These are phyloP conservation scores for Cercospora brassicicola DNA, from an alignment of 2,329 filamentous ascomycete genomes.

Conservation along the genomic window DNA sequence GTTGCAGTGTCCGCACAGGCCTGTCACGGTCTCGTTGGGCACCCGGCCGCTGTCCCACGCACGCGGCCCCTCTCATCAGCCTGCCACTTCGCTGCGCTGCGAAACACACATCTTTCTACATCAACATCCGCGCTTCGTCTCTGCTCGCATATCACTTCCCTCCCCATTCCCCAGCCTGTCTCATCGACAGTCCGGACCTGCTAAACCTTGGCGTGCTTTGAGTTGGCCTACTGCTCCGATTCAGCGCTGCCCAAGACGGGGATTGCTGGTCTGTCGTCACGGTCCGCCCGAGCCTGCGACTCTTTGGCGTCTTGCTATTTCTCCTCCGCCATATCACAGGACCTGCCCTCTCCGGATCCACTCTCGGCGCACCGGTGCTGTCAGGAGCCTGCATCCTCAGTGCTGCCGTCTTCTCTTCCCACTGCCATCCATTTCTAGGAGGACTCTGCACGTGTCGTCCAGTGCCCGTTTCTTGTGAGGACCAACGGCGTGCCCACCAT, in stretches of 20 bases:
- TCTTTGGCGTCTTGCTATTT: constrained; percentile 19
- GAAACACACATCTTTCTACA: neutral
- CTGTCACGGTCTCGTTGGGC: constrained; percentile 3
- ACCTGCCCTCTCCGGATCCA: neutral
- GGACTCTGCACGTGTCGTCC: neutral
- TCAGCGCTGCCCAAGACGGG: constrained; percentile 16
- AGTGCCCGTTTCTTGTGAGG: constrained; percentile 5
- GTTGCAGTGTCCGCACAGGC: constrained; percentile 10
- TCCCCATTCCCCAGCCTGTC: constrained; percentile 1
- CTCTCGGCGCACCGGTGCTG: constrained; percentile 3
- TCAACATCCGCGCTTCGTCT: constrained; percentile 4
- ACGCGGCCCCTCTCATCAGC: neutral
- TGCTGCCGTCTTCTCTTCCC: neutral
- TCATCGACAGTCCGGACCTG: constrained; percentile 16
- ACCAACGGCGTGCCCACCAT: constrained; percentile 26
- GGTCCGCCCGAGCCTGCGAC: constrained; percentile 17
- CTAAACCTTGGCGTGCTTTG: constrained; percentile 19
- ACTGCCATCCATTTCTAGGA: constrained; percentile 6
- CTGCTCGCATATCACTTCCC: neutral
- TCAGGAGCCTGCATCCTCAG: constrained; percentile 8
- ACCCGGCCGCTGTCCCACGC: neutral
- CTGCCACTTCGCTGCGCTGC: neutral
- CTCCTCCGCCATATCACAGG: constrained; percentile 11
- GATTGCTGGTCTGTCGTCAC: constrained; percentile 21
- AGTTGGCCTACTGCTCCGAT: constrained; percentile 18